These are phyloP conservation scores for Colletotrichum liaoningense DNA, from an alignment of 2,329 filamentous ascomycete genomes.

Conservation along the genomic window DNA sequence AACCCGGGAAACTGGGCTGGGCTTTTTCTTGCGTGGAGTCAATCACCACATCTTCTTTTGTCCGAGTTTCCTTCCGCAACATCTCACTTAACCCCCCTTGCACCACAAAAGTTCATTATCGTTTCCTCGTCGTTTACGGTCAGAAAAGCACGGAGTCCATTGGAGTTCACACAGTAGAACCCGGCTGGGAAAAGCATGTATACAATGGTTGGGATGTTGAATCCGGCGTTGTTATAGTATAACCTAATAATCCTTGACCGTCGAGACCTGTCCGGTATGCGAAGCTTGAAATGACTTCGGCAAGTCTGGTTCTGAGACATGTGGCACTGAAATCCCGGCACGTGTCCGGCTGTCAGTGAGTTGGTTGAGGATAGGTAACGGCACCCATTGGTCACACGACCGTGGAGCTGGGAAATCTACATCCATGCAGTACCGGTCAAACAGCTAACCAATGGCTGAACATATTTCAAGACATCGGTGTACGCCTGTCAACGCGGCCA, in stretches of 20 bases:
- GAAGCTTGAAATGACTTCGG: neutral
- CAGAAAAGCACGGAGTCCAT: conserved; percentile 23
- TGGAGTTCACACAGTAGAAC: conserved; percentile 23
- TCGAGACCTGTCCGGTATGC: neutral
- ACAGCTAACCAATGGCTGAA: neutral
- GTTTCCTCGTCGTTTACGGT: conserved; percentile 11
- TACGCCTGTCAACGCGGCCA: conserved; percentile 15
- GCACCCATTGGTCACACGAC: conserved; percentile 22
- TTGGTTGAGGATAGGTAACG: neutral
- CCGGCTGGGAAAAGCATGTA: conserved; percentile 28
- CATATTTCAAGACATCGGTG: conserved; percentile 24
- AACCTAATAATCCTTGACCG: neutral
- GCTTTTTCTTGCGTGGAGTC: conserved; percentile 5
- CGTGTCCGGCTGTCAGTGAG: neutral
- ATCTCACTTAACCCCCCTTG: neutral
- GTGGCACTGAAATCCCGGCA: neutral
- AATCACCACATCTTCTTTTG: conserved; percentile 10
- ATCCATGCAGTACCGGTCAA: conserved; percentile 25
- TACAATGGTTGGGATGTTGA: conserved; percentile 8
- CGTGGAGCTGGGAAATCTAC: conserved; percentile 27
- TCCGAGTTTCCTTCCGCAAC: conserved; percentile 2
- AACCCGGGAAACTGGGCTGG: conserved; percentile 4
- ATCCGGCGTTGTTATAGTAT: neutral
- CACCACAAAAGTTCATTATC: conserved; percentile 24
- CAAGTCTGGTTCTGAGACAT: conserved; percentile 2